Conservation (phyloP, 2,329 filamentous ascomycete genomes). For the Fusarium kyushuense region DNA sequence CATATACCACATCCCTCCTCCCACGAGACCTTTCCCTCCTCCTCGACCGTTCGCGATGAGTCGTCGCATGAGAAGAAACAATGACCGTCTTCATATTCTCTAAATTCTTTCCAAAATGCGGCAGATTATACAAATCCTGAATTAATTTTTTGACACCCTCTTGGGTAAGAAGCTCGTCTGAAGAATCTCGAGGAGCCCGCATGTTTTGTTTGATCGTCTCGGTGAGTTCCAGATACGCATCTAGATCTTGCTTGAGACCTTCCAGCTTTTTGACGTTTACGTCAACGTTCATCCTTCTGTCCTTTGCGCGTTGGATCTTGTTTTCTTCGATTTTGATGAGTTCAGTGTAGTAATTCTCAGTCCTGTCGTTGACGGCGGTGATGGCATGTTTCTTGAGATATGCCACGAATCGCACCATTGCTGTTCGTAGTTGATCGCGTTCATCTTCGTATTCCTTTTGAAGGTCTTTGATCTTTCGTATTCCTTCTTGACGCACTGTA, state of each 20-base stretch:
- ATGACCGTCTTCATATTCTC: slow-evolving; percentile 15
- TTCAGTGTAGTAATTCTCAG: slow-evolving; percentile 12
- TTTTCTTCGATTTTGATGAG: slow-evolving; percentile 11
- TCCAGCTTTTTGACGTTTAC: slow-evolving; percentile 11
- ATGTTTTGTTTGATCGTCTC: slow-evolving; percentile 29
- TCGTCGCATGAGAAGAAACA: background rate
- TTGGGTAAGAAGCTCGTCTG: slow-evolving; percentile 10
- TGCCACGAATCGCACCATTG: slow-evolving; percentile 13
- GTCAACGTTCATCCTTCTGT: slow-evolving; percentile 4
- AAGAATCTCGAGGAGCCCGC: background rate
- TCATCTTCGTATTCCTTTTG: slow-evolving; percentile 15
- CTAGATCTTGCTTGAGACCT: slow-evolving; percentile 12
- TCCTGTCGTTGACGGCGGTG: slow-evolving; percentile 16
- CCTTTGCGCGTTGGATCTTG: slow-evolving; percentile 9
- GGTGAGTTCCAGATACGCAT: slow-evolving; percentile 22
- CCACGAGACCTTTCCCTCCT: background rate
- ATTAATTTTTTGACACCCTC: slow-evolving; percentile 9
- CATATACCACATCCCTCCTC: background rate
- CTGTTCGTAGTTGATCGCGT: background rate
- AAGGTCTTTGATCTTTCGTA: background rate
- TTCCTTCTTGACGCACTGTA: slow-evolving; percentile 3
- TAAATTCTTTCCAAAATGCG: slow-evolving; percentile 27
- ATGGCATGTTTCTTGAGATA: slow-evolving; percentile 23
- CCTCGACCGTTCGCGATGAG: background rate
- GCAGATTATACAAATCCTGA: slow-evolving; percentile 15